Percentiles rank a stretch among this genome's conserved stretches.
phyloP scores from a whole-genome alignment of 345 rosid species.

The Limnanthes douglasii region DNA sequence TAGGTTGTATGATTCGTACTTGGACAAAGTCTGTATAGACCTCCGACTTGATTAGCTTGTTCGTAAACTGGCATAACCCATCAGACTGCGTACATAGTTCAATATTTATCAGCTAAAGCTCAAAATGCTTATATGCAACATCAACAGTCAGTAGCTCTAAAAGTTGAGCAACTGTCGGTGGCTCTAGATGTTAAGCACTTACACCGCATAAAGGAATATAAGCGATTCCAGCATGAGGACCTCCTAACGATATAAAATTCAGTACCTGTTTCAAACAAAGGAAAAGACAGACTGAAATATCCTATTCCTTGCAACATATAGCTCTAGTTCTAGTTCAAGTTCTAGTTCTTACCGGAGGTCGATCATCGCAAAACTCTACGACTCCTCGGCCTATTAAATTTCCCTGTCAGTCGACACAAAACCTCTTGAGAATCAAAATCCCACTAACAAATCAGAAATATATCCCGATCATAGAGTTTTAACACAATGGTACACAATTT shows the following conservation, averaged over 20 bases:
- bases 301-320: too few relatives aligned
- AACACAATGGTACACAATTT: background rate
- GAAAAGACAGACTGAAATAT: background rate
- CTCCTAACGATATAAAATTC: slow-evolving; percentile 69
- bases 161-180: too few relatives aligned
- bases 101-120: too few relatives aligned
- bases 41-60: slow-evolving; percentile 9
- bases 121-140: too few relatives aligned
- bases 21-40: slow-evolving; percentile 16
- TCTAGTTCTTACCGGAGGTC: slow-evolving; percentile 42
- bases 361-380: slow-evolving; percentile 62
- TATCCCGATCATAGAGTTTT: background rate
- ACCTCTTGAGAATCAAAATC: background rate
- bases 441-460: background rate
- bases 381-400: slow-evolving; percentile 79
- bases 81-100: slow-evolving; percentile 8
- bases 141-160: too few relatives aligned
- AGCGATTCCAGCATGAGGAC: slow-evolving; percentile 94
- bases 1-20: slow-evolving; percentile 9
- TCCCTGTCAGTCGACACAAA: slow-evolving; percentile 31
- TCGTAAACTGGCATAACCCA: slow-evolving; percentile 6
- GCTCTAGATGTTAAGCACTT: too few relatives aligned
- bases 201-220: slow-evolving; percentile 72
- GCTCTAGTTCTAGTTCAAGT: too few relatives aligned
- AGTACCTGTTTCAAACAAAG: slow-evolving; percentile 28